Evolutionary conservation across 768 basidiomycete species (phyloP).

Genomic region (Mycena filopes): DNA sequence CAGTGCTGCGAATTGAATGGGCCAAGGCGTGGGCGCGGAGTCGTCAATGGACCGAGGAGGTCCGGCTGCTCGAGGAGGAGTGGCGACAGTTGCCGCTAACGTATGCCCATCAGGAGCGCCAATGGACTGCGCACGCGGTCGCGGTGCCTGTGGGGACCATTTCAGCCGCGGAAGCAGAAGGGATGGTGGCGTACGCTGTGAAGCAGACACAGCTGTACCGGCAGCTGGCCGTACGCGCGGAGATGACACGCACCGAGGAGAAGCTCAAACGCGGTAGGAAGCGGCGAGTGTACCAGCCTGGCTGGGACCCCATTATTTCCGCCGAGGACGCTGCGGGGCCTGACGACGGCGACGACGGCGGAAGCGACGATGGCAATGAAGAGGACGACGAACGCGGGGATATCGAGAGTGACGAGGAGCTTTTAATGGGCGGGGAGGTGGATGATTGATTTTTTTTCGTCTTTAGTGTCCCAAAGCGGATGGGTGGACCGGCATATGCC

Average conservation of each 20-base stretch:
- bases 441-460: no score
- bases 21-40: slow-evolving; percentile 10
- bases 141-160: slow-evolving; percentile 3
- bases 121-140: neutral
- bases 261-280: neutral
- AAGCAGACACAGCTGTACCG: slow-evolving; percentile 16
- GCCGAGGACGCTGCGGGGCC: neutral
- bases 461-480: no score
- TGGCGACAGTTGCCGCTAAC: slow-evolving; percentile 11
- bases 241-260: neutral
- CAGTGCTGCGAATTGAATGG: slow-evolving; percentile 26
- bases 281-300: neutral
- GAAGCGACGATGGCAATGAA: neutral
- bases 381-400: neutral
- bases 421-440: neutral
- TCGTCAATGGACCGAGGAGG: slow-evolving; percentile 32
- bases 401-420: slow-evolving; percentile 5
- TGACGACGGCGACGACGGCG: neutral
- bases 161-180: neutral
- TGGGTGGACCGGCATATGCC: no score
- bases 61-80: slow-evolving; percentile 31
- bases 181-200: neutral
- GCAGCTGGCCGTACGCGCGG: neutral
- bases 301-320: no score
- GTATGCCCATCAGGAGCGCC: neutral